Evolutionary conservation across 2,329 filamentous ascomycete genomes (phyloP), one percentile per base, ranked within the genome.

Genomic region (Mycosphaerella sp.): DNA sequence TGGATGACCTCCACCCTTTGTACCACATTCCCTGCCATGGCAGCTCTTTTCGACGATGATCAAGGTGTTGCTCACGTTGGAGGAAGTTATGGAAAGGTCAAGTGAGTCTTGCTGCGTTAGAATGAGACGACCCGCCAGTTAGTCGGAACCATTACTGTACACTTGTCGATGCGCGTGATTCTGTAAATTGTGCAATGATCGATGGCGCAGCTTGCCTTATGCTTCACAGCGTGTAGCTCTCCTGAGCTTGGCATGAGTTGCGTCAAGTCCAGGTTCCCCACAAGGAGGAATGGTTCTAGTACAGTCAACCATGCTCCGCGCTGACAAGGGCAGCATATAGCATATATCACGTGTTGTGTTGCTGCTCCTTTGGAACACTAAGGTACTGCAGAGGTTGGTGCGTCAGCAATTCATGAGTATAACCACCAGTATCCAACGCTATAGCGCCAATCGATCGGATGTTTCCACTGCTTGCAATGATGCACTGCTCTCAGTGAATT

Each of bases 401-500:
- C 21, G 21, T 21, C 21, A 21, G 21, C 21, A 21, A 6, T 21
- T 21, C 21, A 21, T 6, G 21, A 21, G 21, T 21, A 21, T 21
- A 21, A 4, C 21, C 21, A 21, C 21, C 21, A 4, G 21, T 21
- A 21, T 4, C 6, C 4, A 21, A 21, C 21, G 21, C 21, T 6
- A 21, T 21, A 21, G 21, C 21, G 21, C 21, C 21, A n/a, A n/a
- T n/a, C 2, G 6, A 21, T 6, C 21, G 21, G 21, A 21, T 21
- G 6, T 1, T 21, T 21, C 18, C 37, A 41, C 10, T 34, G 10
- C 36, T 27, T 13, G 18, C 8, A 27, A 28, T n/a, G n/a, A 12
- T 10, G 28, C 32, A 3, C 18, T 42, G 7, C 41, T 49, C 32
- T 51, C 52, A 14, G 55, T 49, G 12, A 57, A 57, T 52, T 44